A percentile compares a stretch with the other conserved stretches of the same genome.
These are phyloP conservation scores for Penicillium angulare DNA, from an alignment of 495 filamentous ascomycete species.

Conservation along the genomic window DNA sequence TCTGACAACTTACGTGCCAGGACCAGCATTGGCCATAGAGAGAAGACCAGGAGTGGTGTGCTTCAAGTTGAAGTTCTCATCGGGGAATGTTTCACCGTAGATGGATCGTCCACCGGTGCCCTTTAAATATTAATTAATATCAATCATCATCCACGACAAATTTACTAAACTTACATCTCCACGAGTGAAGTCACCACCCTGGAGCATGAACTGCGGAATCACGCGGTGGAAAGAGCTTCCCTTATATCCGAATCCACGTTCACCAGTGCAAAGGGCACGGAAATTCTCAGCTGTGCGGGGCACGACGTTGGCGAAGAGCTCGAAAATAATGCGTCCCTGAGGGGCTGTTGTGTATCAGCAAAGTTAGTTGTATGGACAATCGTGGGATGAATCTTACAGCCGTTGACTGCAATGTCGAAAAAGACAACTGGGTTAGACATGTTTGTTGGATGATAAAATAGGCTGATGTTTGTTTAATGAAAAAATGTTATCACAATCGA, in stretches of 20 bases:
- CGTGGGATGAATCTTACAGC: no score
- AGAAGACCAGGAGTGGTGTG: slow-evolving; percentile 86
- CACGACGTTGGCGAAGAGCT: slow-evolving; percentile 80
- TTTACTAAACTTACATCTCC: slow-evolving; percentile 86
- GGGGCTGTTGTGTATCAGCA: no score
- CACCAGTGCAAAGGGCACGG: slow-evolving; percentile 85
- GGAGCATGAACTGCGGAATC: slow-evolving; percentile 98
- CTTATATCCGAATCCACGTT: slow-evolving; percentile 88
- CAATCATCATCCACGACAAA: no score
- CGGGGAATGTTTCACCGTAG: slow-evolving; percentile 94
- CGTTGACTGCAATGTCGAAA: no score
- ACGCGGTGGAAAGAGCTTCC: slow-evolving; percentile 90
- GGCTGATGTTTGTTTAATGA: no score
- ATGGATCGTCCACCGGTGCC: slow-evolving; percentile 95
- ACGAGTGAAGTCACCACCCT: slow-evolving; percentile 96
- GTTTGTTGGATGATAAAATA: no score
- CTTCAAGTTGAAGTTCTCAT: slow-evolving; percentile 89
- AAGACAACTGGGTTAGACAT: no score
- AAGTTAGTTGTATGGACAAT: no score
- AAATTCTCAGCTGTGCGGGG: slow-evolving; percentile 97
- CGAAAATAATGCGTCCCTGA: slow-evolving; percentile 80
- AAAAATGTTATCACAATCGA: no score
- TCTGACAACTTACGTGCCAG: slow-evolving; percentile 60
- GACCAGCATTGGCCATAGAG: slow-evolving; percentile 97
- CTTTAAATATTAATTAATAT: no score